Evolutionary conservation across 1,139 yeast species (phyloP), one percentile per base, ranked within the genome.

Genomic region (Debaryomyces singareniensis): DNA sequence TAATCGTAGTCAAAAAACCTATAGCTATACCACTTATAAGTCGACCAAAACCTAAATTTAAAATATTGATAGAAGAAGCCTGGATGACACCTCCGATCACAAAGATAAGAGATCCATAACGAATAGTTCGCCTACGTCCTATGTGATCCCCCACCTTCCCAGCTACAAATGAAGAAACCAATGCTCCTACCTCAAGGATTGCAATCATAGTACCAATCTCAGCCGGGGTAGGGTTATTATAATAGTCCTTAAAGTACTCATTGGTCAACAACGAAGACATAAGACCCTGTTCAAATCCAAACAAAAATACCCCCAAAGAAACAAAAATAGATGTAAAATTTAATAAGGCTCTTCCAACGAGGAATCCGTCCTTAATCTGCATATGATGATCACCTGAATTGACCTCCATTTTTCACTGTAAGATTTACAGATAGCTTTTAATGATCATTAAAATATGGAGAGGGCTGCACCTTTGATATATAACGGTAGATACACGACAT

Each of bases 1-100:
- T 93, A 31, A 87, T 85, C 5, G 95, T 85, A n/a, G 94, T 81
- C 33, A 89, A 66, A 47, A 85, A 70, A 9, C 96, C 97, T 27
- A 89, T 89, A 11, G 95, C 96, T 22, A 87, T 45, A 49, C 96
- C 96, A 27, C 89, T 75, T 25, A 87, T 68, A 28, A 86, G 68
- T 42, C 97, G 68, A 1, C 96, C 96, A 21, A 74, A 36, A 16
- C 84, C 75, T 53, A 87, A 63, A 27, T 61, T 49, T 30, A 56
- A 40, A 26, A 69, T 56, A 37, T 60, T 60, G 18, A 63, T 55
- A 0, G 75, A 58, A 28, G 58, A 47, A 1, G 93, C 71, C 55
- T 87, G 96, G 29, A 86, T 52, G 1, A 69, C 49, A 3, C 95
- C 96, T 12, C 97, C 97, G 13, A 82, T 47, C 6, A 84, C 81